Percentiles rank a stretch among this genome's conserved stretches.
Evolutionary conservation across 2,329 filamentous ascomycete species (phyloP).

Genomic region (Sporothrix dimorphospora): DNA sequence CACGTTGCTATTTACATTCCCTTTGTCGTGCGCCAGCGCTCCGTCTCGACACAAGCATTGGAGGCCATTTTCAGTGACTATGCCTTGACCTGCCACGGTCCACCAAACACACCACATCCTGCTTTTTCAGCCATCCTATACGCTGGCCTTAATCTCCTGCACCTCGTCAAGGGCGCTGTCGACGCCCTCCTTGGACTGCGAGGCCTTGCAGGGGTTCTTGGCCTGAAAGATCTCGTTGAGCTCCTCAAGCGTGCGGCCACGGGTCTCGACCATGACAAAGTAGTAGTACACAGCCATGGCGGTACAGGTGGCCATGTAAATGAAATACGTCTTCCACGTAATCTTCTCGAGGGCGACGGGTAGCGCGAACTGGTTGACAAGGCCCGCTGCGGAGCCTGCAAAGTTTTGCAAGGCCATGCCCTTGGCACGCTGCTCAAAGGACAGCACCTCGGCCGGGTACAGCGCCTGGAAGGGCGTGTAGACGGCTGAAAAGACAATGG

Average conservation of each 20-base stretch:
- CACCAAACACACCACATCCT: not conserved
- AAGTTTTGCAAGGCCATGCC: constrained; percentile 31
- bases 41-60: too few species aligned
- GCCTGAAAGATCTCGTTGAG: constrained; percentile 29
- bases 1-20: not conserved
- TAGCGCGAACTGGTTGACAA: constrained; percentile 29
- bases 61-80: too few species aligned
- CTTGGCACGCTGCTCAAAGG: constrained; percentile 29
- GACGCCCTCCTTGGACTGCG: not conserved
- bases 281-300: constrained; percentile 24
- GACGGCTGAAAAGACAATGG: constrained; percentile 26
- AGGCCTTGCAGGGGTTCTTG: constrained; percentile 24
- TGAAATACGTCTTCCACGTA: constrained; percentile 26
- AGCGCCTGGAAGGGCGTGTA: constrained; percentile 28
- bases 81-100: too few species aligned
- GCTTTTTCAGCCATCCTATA: not conserved
- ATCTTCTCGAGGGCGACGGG: constrained; percentile 38
- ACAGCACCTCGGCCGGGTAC: constrained; percentile 29
- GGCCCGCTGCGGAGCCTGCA: constrained; percentile 14
- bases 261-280: constrained; percentile 52
- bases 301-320: constrained; percentile 24
- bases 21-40: too few species aligned
- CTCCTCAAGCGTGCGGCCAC: constrained; percentile 27
- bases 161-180: constrained; percentile 13
- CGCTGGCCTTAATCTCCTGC: constrained; percentile 10